Base-by-base conservation (phyloP, 495 filamentous ascomycete genomes). In the Podospora sp. region DNA sequence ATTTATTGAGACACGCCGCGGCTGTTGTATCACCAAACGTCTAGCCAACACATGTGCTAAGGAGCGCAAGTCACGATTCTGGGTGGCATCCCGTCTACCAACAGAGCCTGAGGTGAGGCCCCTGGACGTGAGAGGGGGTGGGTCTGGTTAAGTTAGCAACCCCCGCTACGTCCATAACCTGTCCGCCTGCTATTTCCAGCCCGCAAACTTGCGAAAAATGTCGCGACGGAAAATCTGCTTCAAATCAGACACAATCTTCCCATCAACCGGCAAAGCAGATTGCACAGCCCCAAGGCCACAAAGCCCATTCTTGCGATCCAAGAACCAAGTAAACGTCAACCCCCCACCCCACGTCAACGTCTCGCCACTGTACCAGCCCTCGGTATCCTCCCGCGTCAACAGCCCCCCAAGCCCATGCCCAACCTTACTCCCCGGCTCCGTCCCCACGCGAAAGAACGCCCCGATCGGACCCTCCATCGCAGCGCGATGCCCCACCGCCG, bases 291-390 rank as follows among this genome's bases (percentile, higher is more conserved):
- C 78, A 16, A 83, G 52, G 21, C 76, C 80, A 64, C 82, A 83
- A 16, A 84, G 70, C 3, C 66, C 77, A 64, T 82, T 83, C 72
- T 78, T 78, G 24, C 78, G 80, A 69, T 84, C 81, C 66, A 83
- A 75, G 52, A 84, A 84, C 75, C 73, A 76, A n/a, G 63, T 57
- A 5, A 72, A 55, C 24, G 71, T 67, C 52, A 69, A 26, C 11
- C 71, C 75, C 8, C 73, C 75, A 0, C 72, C 68, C 75, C 75
- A 77, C 1, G 66, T 67, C 58, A 77, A 14, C 12, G 73, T 73
- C 20, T 62, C 33, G 8, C 69, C 51, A 14, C 72, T 69, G 62
- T 73, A 73, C 60, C 67, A 70, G 16, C 67, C 71, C 12, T 68
- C 65, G 0, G 71, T 49, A 49, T 73, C 68, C 59, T 72, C 72